phyloP scores from a whole-genome alignment of 2,329 filamentous ascomycete species.

The Colletotrichum viniferum region DNA sequence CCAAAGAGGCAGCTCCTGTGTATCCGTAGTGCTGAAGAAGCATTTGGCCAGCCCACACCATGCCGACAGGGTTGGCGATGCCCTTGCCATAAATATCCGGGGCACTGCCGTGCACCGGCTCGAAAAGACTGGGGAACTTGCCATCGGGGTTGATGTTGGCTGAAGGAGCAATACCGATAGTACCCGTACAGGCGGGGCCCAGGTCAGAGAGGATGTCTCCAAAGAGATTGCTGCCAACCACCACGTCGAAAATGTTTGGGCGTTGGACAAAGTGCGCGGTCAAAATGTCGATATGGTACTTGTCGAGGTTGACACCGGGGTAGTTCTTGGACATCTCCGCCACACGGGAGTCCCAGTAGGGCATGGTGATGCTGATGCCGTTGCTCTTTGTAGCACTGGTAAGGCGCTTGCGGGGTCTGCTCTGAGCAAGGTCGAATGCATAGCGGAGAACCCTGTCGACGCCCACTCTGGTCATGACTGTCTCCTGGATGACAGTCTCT shows the following conservation, averaged over 20 bases:
- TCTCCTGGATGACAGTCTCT: slow-evolving; percentile 66
- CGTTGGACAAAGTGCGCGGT: slow-evolving; percentile 67
- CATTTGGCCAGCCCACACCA: slow-evolving; percentile 75
- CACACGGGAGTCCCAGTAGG: slow-evolving; percentile 70
- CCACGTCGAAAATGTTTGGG: slow-evolving; percentile 63
- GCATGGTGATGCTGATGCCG: slow-evolving; percentile 70
- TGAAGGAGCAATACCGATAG: slow-evolving; percentile 74
- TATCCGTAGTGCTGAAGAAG: slow-evolving; percentile 69
- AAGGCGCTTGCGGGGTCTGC: slow-evolving; percentile 59
- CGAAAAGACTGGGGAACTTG: slow-evolving; percentile 62
- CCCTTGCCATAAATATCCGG: slow-evolving; percentile 77
- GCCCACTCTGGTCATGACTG: slow-evolving; percentile 66
- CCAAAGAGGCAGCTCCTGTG: slow-evolving; percentile 48
- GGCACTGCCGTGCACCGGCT: slow-evolving; percentile 75
- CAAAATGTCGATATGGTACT: slow-evolving; percentile 73
- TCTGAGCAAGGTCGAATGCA: slow-evolving; percentile 64
- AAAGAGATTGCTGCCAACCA: slow-evolving; percentile 66
- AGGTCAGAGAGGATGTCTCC: slow-evolving; percentile 75
- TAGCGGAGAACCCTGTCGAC: slow-evolving; percentile 66
- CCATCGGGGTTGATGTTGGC: slow-evolving; percentile 68
- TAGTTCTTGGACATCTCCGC: slow-evolving; percentile 59
- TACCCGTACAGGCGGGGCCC: slow-evolving; percentile 71
- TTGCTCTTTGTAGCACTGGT: slow-evolving; percentile 72
- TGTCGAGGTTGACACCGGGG: slow-evolving; percentile 64
- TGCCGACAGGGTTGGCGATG: slow-evolving; percentile 74